These are phyloP conservation scores for Hypericum perforatum DNA, from an alignment of 345 rosid genomes.

Conservation along the genomic window DNA sequence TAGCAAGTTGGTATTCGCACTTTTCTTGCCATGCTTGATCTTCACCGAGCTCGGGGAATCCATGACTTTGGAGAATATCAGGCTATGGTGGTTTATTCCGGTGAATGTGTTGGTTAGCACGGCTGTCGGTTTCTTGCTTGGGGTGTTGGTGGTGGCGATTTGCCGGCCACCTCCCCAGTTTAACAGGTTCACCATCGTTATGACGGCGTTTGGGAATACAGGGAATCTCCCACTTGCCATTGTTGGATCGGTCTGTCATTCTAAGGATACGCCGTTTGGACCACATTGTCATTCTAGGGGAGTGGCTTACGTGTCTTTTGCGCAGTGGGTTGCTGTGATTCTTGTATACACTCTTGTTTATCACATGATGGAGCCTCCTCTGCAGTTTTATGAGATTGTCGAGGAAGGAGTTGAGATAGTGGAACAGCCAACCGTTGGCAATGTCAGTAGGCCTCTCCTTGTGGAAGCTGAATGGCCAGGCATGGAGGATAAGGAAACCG, in stretches of 20 bases:
- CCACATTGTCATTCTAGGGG: slow-evolving; percentile 54
- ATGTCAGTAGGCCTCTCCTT: slow-evolving; percentile 59
- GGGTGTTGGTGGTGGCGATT: slow-evolving; percentile 52
- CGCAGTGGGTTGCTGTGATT: slow-evolving; percentile 89
- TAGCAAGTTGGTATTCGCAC: slow-evolving; percentile 84
- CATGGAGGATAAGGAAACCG: slow-evolving; percentile 84
- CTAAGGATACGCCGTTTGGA: slow-evolving; percentile 60
- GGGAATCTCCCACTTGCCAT: slow-evolving; percentile 82
- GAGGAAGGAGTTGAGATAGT: slow-evolving; percentile 53
- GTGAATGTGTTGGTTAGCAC: slow-evolving; percentile 73
- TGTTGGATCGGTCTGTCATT: slow-evolving; percentile 75
- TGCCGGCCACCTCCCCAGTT: slow-evolving; percentile 78
- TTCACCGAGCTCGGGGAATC: slow-evolving; percentile 84
- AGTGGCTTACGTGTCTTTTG: slow-evolving; percentile 81
- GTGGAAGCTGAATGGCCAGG: slow-evolving; percentile 98
- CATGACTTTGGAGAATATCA: slow-evolving; percentile 43
- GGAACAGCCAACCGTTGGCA: slow-evolving; percentile 24
- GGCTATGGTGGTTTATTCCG: slow-evolving; percentile 88
- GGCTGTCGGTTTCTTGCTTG: slow-evolving; percentile 50
- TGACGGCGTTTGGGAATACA: slow-evolving; percentile 90
- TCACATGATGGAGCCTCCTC: slow-evolving; percentile 97
- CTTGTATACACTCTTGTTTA: slow-evolving; percentile 95
- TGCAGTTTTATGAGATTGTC: slow-evolving; percentile 72
- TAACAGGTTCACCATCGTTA: slow-evolving; percentile 66
- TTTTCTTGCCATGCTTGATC: slow-evolving; percentile 85